phyloP scores from a whole-genome alignment of 202 grass and related monocot species.

The Elaeis oleifera region DNA sequence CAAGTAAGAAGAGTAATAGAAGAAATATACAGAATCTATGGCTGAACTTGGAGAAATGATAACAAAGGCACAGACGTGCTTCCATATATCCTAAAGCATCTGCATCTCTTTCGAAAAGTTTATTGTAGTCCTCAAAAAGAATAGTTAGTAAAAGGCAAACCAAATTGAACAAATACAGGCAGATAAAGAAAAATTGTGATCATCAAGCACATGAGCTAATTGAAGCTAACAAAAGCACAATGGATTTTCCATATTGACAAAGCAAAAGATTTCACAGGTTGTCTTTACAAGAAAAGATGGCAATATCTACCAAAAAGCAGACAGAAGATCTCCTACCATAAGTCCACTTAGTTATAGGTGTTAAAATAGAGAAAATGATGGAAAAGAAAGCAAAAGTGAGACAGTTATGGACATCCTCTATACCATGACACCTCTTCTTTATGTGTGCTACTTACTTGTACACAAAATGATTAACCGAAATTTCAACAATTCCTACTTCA shows the following conservation, averaged over 20 bases:
- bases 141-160: conserved; percentile 85
- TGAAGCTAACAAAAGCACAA: neutral
- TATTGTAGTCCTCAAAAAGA: conserved; percentile 75
- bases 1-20: conserved; percentile 52
- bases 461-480: too few species aligned
- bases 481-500: too few species aligned
- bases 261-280: conserved; percentile 50
- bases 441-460: too few species aligned
- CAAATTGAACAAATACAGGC: conserved; percentile 85
- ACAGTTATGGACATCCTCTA: too few species aligned
- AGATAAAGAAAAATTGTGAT: conserved; percentile 40
- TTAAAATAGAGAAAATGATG: neutral
- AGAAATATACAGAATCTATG: conserved; percentile 91
- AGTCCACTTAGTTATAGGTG: too few species aligned
- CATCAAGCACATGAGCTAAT: conserved; percentile 78
- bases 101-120: conserved; percentile 68
- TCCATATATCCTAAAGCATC: conserved; percentile 72
- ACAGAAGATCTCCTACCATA: too few species aligned
- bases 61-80: conserved; percentile 60
- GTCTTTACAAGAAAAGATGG: conserved; percentile 67
- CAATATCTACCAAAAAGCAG: conserved; percentile 46
- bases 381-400: too few species aligned
- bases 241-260: conserved; percentile 51
- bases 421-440: too few species aligned
- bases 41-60: conserved; percentile 83